phyloP scores from a whole-genome alignment of 1,284 basidiomycete species.

The Apiotrichum domesticum region DNA sequence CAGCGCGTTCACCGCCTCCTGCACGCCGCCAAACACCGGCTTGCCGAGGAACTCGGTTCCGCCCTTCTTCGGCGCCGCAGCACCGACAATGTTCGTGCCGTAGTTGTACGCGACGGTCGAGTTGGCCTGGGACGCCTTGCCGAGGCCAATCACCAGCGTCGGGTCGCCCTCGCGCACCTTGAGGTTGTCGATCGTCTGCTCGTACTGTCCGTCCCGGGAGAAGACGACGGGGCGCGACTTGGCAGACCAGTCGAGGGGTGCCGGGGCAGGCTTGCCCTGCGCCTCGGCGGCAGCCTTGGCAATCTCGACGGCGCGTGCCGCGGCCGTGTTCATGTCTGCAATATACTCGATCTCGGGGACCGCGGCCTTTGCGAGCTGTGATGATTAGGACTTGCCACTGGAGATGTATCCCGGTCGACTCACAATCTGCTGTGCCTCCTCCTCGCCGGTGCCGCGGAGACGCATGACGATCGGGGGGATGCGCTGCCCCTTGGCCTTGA shows the following conservation, averaged over 20 bases:
- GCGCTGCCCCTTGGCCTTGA: constrained; percentile 7
- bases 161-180: constrained; percentile 82
- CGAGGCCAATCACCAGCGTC: constrained; percentile 70
- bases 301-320: constrained; percentile 14
- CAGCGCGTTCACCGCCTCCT: constrained; percentile 56
- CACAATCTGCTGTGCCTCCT: constrained; percentile 19
- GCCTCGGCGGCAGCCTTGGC: background rate
- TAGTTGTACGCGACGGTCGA: constrained; percentile 39
- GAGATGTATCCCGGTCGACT: background rate
- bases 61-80: constrained; percentile 89
- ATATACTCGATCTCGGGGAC: constrained; percentile 15
- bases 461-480: constrained; percentile 16
- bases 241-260: background rate
- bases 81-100: constrained; percentile 92
- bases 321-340: constrained; percentile 16
- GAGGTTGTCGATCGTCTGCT: constrained; percentile 77
- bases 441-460: constrained; percentile 23
- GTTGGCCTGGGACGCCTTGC: constrained; percentile 20
- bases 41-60: constrained; percentile 82
- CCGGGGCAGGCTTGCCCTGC: background rate
- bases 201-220: constrained; percentile 48
- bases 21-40: constrained; percentile 82
- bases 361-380: background rate
- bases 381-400: background rate
- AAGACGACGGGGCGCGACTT: constrained; percentile 8